A percentile compares a stretch with the other conserved stretches of the same genome.
These are phyloP conservation scores for Lasiodiplodia citricola DNA, from an alignment of 2,329 filamentous ascomycete genomes.

Conservation along the genomic window DNA sequence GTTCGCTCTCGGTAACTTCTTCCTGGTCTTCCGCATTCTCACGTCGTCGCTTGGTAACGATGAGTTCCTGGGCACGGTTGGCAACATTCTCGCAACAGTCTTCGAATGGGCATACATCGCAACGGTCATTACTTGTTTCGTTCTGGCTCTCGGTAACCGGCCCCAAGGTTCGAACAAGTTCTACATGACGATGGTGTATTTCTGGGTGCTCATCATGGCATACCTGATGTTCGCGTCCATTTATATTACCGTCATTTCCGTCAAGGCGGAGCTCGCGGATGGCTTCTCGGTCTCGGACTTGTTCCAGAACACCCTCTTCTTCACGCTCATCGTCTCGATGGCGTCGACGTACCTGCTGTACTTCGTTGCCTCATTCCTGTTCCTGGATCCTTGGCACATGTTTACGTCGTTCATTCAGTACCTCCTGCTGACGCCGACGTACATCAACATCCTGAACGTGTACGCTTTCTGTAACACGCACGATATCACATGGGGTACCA, in stretches of 20 bases:
- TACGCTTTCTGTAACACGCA: conserved; percentile 99
- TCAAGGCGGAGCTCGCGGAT: conserved; percentile 70
- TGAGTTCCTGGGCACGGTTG: conserved; percentile 74
- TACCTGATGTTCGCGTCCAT: conserved; percentile 94
- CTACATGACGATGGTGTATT: conserved; percentile 97
- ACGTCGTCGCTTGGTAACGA: conserved; percentile 79
- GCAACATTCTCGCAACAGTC: conserved; percentile 81
- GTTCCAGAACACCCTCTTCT: conserved; percentile 88
- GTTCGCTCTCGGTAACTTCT: conserved; percentile 99
- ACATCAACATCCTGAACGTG: conserved; percentile 98
- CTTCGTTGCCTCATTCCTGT: conserved; percentile 87
- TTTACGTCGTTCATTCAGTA: conserved; percentile 94
- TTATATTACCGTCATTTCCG: conserved; percentile 88
- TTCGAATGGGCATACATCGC: conserved; percentile 97
- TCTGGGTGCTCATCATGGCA: conserved; percentile 96
- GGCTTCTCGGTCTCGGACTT: conserved; percentile 73
- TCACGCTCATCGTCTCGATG: conserved; percentile 90
- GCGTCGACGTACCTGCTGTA: conserved; percentile 92
- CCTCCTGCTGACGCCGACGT: conserved; percentile 90
- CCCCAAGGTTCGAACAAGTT: conserved; percentile 92
- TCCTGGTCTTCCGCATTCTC: conserved; percentile 96
- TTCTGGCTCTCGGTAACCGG: conserved; percentile 90
- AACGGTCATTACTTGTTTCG: conserved; percentile 91
- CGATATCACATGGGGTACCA: conserved; percentile 97
- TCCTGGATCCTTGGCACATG: conserved; percentile 99